Evolutionary conservation across 495 filamentous ascomycete genomes (phyloP).

Genomic region (Tetracladium marchalianum): DNA sequence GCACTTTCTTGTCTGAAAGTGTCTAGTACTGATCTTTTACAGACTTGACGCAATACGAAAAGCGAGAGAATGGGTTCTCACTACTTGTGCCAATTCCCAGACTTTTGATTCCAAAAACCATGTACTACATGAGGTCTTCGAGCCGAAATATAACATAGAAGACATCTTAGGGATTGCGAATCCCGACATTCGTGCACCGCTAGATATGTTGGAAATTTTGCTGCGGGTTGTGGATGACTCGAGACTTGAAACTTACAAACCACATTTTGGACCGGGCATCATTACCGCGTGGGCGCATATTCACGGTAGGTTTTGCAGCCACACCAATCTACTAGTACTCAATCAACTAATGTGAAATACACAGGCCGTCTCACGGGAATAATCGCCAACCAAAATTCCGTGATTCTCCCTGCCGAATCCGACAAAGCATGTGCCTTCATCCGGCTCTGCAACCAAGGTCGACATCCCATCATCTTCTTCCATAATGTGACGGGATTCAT

Average conservation of each 20-base stretch:
- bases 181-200: constrained; percentile 24
- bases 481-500: constrained; percentile 30
- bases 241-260: constrained; percentile 22
- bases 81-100: constrained; percentile 10
- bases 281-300: constrained; percentile 24
- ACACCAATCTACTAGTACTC: not conserved
- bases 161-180: constrained; percentile 22
- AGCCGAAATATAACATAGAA: constrained; percentile 16
- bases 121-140: constrained; percentile 1
- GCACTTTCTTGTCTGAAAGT: not conserved
- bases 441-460: constrained; percentile 23
- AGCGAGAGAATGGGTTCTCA: constrained; percentile 23
- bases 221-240: constrained; percentile 25
- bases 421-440: constrained; percentile 24
- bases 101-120: not conserved
- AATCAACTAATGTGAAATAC: not conserved
- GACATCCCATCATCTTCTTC: constrained; percentile 24
- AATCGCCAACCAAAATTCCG: constrained; percentile 23
- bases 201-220: constrained; percentile 25
- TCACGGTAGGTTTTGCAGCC: constrained; percentile 15
- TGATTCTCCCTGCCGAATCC: constrained; percentile 24
- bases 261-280: constrained; percentile 23
- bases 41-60: constrained; percentile 27
- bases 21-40: not conserved
- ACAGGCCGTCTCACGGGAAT: constrained; percentile 24